Base-by-base conservation (phyloP, 441 rosid genomes). In the Dalechampia spathulata region DNA sequence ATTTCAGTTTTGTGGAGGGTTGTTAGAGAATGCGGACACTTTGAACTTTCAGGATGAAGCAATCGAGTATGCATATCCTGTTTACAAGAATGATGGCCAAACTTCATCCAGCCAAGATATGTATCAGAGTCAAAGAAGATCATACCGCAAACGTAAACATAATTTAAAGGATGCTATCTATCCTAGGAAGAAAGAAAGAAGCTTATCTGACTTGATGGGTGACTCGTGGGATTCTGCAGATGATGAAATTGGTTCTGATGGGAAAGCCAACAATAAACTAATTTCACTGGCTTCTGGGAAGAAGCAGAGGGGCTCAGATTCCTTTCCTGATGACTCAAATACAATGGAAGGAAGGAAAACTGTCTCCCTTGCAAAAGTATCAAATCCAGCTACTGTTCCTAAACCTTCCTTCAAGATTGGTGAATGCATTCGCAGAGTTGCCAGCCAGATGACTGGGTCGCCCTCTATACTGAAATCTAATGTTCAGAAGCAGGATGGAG, bases 371-470 rank as follows among this genome's bases (percentile, higher is more conserved):
- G 82, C 93, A 2, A 88, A 82, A 74, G 83, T 78, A 15, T 77
- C 83, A 58, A 59, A 57, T 1, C 14, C 73, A 2, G 20, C 66
- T 52, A 17, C 58, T 37, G 1, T 58, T 52, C 77, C 86, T 11
- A 85, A 78, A 75, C 85, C 92, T 15, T 85, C 96, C 49, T 89
- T 89, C 64, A 89, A 86, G 66, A 89, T 92, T 21, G 97, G 99
- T 23, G 97, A 83, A 45, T 77, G 97, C 76, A 85, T 92, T 60
- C 81, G 84, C 57, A 79, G 94, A 75, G 94, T 81, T 72, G 99
- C 96, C 0, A 92, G 90, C 78, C 96, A 85, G 71, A 79, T 92
- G 85, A 75, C 90, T 27, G 90, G 84, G 34, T 71, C 96, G 55
- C 80, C 90, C 3, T 75, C 83, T 60, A 75, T 81, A 53, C 39